Percentiles rank a stretch among this genome's conserved stretches.
These are phyloP conservation scores for Amanita polypyramis DNA, from an alignment of 768 basidiomycete species.

Conservation along the genomic window DNA sequence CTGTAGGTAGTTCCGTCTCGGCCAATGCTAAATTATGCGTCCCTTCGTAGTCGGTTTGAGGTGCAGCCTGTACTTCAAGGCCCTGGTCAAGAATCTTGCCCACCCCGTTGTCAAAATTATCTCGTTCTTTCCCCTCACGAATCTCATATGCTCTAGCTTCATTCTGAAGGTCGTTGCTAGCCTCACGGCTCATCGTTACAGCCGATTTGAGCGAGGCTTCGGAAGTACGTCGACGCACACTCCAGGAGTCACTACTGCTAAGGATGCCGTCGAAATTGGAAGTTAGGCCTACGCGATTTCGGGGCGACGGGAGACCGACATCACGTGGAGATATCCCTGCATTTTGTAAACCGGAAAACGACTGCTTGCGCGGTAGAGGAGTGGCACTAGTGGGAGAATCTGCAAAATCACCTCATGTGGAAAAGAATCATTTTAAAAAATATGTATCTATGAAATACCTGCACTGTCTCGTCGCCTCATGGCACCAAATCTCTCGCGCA, in stretches of 20 bases:
- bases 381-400: slow-evolving; percentile 41
- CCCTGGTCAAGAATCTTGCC: not conserved
- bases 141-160: slow-evolving; percentile 37
- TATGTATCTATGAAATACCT: slow-evolving; percentile 28
- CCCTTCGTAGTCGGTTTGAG: not conserved
- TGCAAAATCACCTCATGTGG: slow-evolving; percentile 17
- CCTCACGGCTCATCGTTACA: slow-evolving; percentile 25
- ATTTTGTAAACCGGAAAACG: slow-evolving; percentile 50
- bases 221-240: slow-evolving; percentile 51
- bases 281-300: slow-evolving; percentile 46
- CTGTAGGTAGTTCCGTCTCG: not conserved
- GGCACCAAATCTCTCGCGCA: slow-evolving; percentile 57
- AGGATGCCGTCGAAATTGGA: slow-evolving; percentile 70
- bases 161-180: slow-evolving; percentile 26
- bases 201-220: slow-evolving; percentile 37
- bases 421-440: slow-evolving; percentile 5
- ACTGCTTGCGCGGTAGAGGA: slow-evolving; percentile 53
- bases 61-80: not conserved
- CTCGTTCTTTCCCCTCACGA: slow-evolving; percentile 50
- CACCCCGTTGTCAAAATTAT: slow-evolving; percentile 7
- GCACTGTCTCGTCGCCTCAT: slow-evolving; percentile 61
- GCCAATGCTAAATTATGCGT: not conserved
- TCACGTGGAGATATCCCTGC: slow-evolving; percentile 52
- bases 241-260: slow-evolving; percentile 58
- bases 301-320: slow-evolving; percentile 49